Percentiles rank a stretch among this genome's conserved stretches.
phyloP scores from a whole-genome alignment of 2,329 filamentous ascomycete genomes.

The Hyphodiscus sp. region DNA sequence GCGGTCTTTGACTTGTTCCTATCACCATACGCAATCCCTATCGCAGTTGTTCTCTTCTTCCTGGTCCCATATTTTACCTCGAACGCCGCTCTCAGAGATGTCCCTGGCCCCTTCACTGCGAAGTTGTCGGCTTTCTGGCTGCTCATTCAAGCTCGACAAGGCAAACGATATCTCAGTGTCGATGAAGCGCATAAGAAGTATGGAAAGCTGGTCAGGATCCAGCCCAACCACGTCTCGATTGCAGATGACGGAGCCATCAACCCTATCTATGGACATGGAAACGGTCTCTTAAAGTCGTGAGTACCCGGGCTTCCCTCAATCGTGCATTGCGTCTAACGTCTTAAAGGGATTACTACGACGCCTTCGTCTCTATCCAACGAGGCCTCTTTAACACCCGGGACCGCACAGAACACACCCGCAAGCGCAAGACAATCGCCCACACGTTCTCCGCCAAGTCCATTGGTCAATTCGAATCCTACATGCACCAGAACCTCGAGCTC shows the following conservation, averaged over 20 bases:
- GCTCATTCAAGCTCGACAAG: slow-evolving; percentile 56
- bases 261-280: slow-evolving; percentile 72
- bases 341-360: slow-evolving; percentile 77
- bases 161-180: slow-evolving; percentile 58
- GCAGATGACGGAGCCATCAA: slow-evolving; percentile 74
- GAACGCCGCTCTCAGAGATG: slow-evolving; percentile 29
- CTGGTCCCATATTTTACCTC: slow-evolving; percentile 29
- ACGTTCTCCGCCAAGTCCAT: slow-evolving; percentile 80
- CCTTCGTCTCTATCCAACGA: slow-evolving; percentile 79
- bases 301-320: slow-evolving; percentile 3
- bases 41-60: slow-evolving; percentile 37
- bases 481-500: slow-evolving; percentile 68
- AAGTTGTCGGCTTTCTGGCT: slow-evolving; percentile 78
- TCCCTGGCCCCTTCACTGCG: slow-evolving; percentile 47
- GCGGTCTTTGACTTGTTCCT: slow-evolving; percentile 33
- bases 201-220: slow-evolving; percentile 75
- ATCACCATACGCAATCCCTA: slow-evolving; percentile 41
- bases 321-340: not conserved
- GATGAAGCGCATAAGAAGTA: slow-evolving; percentile 64
- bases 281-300: slow-evolving; percentile 66
- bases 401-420: slow-evolving; percentile 73
- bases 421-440: slow-evolving; percentile 82
- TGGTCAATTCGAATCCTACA: slow-evolving; percentile 82
- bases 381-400: slow-evolving; percentile 87
- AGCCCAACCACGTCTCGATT: slow-evolving; percentile 77